Evolutionary conservation across 306 rosid species (phyloP), one percentile per base, ranked within the genome.

Genomic region (Citrullus amarus): DNA sequence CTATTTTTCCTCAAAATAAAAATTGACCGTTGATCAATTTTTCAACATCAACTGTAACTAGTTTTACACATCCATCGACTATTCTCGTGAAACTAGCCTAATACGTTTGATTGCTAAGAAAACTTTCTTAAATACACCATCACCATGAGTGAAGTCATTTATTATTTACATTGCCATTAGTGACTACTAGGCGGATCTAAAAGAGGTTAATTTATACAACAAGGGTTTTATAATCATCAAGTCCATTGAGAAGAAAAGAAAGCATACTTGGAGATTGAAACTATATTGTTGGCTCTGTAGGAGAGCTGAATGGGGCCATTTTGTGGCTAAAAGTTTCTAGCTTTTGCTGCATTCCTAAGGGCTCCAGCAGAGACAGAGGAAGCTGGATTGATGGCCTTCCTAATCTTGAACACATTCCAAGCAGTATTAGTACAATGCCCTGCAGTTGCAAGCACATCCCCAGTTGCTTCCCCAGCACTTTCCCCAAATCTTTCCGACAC

Each of bases 401-500:
- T 57, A 51, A 94, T 88, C 83, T 94, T 92, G 78, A 89, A 79
- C 38, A 94, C 78, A 83, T 94, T 94, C 98, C 98, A 94, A 63
- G 93, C 97, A 67, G 95, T 89, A 77, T 80, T 79, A 7, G 89
- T 88, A 43, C 87, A 87, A 81, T 94, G 92, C 60, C 96, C 98
- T 0, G 92, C 96, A 0, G 98, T 87, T 34, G 97, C 97, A 78
- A 94, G 83, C 48, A 73, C 96, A 79, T 92, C 84, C 83, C 78
- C 95, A 0, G 96, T 92, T 4, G 96, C 90, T 78, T 89, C 95
- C 77, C 98, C 98, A 17, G 98, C 98, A 78, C 80, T 79, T 65
- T 94, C 97, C 46, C 98, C 98, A 76, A 75, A 94, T 90, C 95
- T 92, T 79, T 89, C 81, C 55, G 93, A 68, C 79, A 95, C 92